phyloP scores from a whole-genome alignment of 768 basidiomycete species.

The Clitopilus passeckerianus region DNA sequence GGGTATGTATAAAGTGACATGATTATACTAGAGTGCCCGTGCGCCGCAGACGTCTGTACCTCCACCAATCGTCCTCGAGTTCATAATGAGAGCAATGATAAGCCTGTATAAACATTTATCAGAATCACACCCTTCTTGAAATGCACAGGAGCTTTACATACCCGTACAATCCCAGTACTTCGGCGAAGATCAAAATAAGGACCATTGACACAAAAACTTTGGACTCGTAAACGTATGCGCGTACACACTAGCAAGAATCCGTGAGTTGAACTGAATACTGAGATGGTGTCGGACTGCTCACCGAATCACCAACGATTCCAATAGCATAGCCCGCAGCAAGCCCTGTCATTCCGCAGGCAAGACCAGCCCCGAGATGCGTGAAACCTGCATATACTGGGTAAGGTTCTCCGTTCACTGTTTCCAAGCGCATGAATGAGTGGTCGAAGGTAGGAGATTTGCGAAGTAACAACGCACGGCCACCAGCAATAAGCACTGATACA shows the following conservation, averaged over 20 bases:
- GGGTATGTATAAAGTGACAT: neutral
- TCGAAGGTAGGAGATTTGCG: no score
- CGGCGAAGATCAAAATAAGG: conserved; percentile 88
- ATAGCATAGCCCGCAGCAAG: conserved; percentile 94
- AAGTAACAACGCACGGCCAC: conserved; percentile 33
- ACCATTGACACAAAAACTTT: conserved; percentile 95
- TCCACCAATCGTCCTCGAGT: conserved; percentile 60
- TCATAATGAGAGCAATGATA: conserved; percentile 90
- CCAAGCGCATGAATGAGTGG: conserved; percentile 4
- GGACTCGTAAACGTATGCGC: conserved; percentile 75
- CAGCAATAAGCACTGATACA: conserved; percentile 89
- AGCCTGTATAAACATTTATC: conserved; percentile 30
- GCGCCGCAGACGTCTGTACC: conserved; percentile 8
- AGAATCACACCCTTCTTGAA: conserved; percentile 13
- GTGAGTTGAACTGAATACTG: neutral
- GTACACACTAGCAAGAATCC: conserved; percentile 12
- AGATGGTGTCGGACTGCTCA: conserved; percentile 33
- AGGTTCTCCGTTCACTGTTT: conserved; percentile 54
- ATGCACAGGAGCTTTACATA: conserved; percentile 25
- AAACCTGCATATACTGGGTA: conserved; percentile 88
- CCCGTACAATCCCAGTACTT: conserved; percentile 89
- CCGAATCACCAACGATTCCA: conserved; percentile 89
- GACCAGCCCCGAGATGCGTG: conserved; percentile 87
- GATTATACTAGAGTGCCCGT: neutral
- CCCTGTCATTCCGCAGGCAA: conserved; percentile 89